A percentile compares a stretch with the other conserved stretches of the same genome.
Conservation (phyloP, 768 basidiomycete genomes). For the Tephrocybe sp. region DNA sequence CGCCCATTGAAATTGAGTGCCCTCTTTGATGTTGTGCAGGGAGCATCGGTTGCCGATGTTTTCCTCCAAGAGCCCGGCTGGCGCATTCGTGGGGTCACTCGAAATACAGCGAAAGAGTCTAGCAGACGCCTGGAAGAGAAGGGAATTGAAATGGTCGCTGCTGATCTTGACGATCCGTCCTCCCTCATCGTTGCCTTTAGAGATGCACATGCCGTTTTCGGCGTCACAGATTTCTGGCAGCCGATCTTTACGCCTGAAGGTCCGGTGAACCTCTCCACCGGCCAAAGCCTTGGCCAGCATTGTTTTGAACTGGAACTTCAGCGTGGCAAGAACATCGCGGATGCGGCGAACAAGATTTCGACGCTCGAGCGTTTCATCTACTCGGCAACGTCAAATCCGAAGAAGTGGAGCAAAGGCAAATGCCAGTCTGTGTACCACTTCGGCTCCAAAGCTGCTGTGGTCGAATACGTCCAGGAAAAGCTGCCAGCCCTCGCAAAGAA, state of each 20-base stretch:
- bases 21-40: neutral
- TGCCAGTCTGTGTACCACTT: conserved; percentile 3
- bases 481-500: conserved; percentile 6
- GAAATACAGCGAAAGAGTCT: neutral
- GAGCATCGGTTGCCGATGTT: conserved; percentile 7
- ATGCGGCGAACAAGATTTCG: conserved; percentile 1
- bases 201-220: conserved; percentile 10
- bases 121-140: conserved; percentile 2
- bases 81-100: conserved; percentile 11
- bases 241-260: neutral
- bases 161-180: conserved; percentile 3
- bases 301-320: conserved; percentile 9
- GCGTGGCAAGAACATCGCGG: conserved; percentile 7
- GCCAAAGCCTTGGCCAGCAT: neutral
- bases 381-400: neutral
- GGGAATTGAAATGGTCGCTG: conserved; percentile 9
- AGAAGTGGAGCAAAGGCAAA: conserved; percentile 7
- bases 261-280: neutral
- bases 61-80: conserved; percentile 11
- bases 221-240: conserved; percentile 12
- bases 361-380: conserved; percentile 4
- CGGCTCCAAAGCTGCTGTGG: conserved; percentile 6
- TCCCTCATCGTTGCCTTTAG: conserved; percentile 2
- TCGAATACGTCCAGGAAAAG: conserved; percentile 1
- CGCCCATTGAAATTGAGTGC: neutral